phyloP scores from a whole-genome alignment of 352 stramenopile genomes.

The Globisporangium orthogonon region DNA sequence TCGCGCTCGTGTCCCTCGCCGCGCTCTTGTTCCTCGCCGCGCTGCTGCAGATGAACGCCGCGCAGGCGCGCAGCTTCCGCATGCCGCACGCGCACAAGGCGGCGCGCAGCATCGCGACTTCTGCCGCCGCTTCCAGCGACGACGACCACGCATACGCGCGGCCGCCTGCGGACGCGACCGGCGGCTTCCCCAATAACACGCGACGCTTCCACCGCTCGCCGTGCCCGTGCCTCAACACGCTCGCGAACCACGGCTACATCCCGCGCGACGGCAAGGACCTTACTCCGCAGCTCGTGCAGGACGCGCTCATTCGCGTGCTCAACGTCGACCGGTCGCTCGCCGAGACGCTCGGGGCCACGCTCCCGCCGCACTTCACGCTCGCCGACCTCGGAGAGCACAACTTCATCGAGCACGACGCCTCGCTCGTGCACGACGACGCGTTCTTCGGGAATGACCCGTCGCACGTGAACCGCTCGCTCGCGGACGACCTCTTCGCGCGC shows the following conservation, averaged over 20 bases:
- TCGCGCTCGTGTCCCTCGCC: slow-evolving; percentile 1
- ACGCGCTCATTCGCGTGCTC: slow-evolving; percentile 39
- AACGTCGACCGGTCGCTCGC: slow-evolving; percentile 34
- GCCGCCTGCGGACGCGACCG: slow-evolving; percentile 26
- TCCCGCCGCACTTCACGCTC: slow-evolving; percentile 40
- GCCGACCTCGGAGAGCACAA: slow-evolving; percentile 48
- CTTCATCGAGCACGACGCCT: slow-evolving; percentile 69
- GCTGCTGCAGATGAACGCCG: neutral
- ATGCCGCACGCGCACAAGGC: slow-evolving; percentile 2
- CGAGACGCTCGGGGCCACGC: slow-evolving; percentile 20
- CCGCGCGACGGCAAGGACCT: slow-evolving; percentile 52
- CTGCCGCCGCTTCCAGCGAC: neutral
- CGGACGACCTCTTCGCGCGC: slow-evolving; percentile 24
- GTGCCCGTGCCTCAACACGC: slow-evolving; percentile 59
- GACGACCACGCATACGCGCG: slow-evolving; percentile 37
- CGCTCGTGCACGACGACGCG: slow-evolving; percentile 52
- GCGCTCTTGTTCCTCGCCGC: neutral
- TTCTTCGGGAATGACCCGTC: slow-evolving; percentile 36
- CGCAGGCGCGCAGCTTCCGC: slow-evolving; percentile 9
- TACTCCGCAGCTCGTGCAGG: slow-evolving; percentile 27
- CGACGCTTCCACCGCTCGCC: slow-evolving; percentile 43
- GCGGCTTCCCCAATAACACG: slow-evolving; percentile 35
- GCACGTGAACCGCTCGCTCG: slow-evolving; percentile 38
- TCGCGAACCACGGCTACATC: slow-evolving; percentile 69
- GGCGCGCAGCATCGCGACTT: neutral